Percentiles rank a stretch among this genome's conserved stretches.
Conservation (phyloP, 2,329 filamentous ascomycete species). For the Fusarium stilboides region DNA sequence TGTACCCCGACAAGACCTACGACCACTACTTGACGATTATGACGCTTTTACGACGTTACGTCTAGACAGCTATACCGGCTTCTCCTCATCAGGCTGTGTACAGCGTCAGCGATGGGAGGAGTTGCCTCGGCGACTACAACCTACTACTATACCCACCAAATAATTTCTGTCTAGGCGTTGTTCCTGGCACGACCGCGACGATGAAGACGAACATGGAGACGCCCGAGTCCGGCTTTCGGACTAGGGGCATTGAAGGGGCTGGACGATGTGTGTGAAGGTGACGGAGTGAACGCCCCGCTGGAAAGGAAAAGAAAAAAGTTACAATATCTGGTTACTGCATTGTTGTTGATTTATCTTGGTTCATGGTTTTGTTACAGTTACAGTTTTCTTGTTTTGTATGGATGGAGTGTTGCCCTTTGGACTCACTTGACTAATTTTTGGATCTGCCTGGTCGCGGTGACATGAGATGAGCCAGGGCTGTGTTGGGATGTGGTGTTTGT, state of each 20-base stretch:
- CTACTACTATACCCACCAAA: conserved; percentile 59
- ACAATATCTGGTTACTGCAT: conserved; percentile 45
- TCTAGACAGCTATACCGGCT: conserved; percentile 62
- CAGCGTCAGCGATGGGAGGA: conserved; percentile 51
- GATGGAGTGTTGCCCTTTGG: conserved; percentile 21
- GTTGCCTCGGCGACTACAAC: conserved; percentile 57
- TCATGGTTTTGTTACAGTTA: conserved; percentile 30
- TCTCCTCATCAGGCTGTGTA: conserved; percentile 52
- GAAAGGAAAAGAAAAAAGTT: conserved; percentile 52
- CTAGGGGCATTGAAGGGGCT: conserved; percentile 37
- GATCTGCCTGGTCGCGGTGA: conserved; percentile 47
- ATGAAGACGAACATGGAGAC: conserved; percentile 47
- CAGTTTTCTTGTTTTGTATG: conserved; percentile 25
- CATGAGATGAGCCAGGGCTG: conserved; percentile 27
- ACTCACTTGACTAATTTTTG: conserved; percentile 46
- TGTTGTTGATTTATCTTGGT: conserved; percentile 38
- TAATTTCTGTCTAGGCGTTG: conserved; percentile 58
- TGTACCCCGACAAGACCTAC: conserved; percentile 55
- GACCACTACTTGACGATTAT: conserved; percentile 62
- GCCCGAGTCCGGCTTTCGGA: conserved; percentile 40
- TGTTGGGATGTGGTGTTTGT: conserved; percentile 24
- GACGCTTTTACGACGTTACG: conserved; percentile 64
- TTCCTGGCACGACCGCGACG: conserved; percentile 54
- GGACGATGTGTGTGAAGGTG: conserved; percentile 37
- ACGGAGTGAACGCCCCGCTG: conserved; percentile 34